Conservation (phyloP, 495 filamentous ascomycete genomes). For the Pyrenopolyporus hunteri region DNA sequence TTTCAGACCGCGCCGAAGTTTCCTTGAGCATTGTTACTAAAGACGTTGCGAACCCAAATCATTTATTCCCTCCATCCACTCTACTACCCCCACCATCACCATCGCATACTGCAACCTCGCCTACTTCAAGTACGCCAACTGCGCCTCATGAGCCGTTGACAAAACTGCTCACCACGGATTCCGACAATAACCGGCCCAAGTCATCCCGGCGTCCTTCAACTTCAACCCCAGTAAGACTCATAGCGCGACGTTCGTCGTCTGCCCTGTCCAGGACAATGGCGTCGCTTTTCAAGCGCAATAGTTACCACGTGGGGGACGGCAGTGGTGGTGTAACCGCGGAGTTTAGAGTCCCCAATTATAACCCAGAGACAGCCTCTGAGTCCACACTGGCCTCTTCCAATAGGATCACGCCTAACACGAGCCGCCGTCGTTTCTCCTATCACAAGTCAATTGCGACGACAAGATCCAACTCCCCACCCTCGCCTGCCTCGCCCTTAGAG, state of each 20-base stretch:
- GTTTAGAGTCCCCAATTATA: slow-evolving; percentile 31
- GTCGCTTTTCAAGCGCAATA: slow-evolving; percentile 40
- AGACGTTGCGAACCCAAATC: slow-evolving; percentile 14
- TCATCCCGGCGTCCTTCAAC: slow-evolving; percentile 24
- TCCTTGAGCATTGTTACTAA: slow-evolving; percentile 34
- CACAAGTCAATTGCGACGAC: slow-evolving; percentile 54
- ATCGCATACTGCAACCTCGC: slow-evolving; percentile 37
- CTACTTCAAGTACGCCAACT: slow-evolving; percentile 18
- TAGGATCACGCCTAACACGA: slow-evolving; percentile 21
- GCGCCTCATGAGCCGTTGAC: slow-evolving; percentile 45
- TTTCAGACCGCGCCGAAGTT: slow-evolving; percentile 33
- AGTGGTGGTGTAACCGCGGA: slow-evolving; percentile 24
- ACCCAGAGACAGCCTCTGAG: slow-evolving; percentile 32
- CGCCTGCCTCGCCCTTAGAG: slow-evolving; percentile 53
- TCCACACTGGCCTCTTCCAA: slow-evolving; percentile 27
- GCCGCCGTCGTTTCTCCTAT: slow-evolving; percentile 53
- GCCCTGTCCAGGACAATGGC: slow-evolving; percentile 34
- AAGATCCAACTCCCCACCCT: slow-evolving; percentile 60
- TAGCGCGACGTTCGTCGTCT: slow-evolving; percentile 35
- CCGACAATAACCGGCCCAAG: slow-evolving; percentile 43
- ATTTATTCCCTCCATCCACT: slow-evolving; percentile 30
- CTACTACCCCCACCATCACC: slow-evolving; percentile 12
- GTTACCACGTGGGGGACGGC: slow-evolving; percentile 32
- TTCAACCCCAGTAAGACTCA: slow-evolving; percentile 7
- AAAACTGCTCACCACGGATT: slow-evolving; percentile 39